Evolutionary conservation across 2,329 filamentous ascomycete genomes (phyloP), one percentile per base, ranked within the genome.

Genomic region (Phoma sp.): DNA sequence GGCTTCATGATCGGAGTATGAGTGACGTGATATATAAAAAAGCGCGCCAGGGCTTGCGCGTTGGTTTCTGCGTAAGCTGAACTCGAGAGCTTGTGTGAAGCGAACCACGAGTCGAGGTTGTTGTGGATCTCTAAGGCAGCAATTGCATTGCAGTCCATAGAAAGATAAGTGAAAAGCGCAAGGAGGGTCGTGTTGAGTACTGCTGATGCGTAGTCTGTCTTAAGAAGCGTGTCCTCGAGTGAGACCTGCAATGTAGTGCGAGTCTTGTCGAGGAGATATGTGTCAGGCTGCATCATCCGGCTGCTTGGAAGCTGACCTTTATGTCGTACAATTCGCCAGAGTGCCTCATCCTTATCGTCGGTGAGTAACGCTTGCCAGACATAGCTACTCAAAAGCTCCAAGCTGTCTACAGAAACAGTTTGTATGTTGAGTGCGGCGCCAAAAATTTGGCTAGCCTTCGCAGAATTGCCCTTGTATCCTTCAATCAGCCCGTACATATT

Each of bases 401-500:
- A 21, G 35, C 44, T 58, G 5, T 58, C 62, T 81, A 80, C 84
- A 85, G 2, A 91, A 72, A 1, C 63, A n/a, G 69, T 68, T 49
- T 76, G 80, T 80, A 87, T 84, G 2, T 78, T 78, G n/a, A 91
- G 78, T 1, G 91, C 88, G 1, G 88, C 88, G 1, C 80, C 72
- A 65, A 94, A 84, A 0, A 95, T 86, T 46, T 85, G 86, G 21
- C 81, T 77, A 4, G 89, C 87, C 41, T 85, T 78, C 0, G 84
- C 80, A 1, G 70, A 62, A 22, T 88, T 87, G 0, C 81, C 84
- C 27, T 82, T 82, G 1, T 79, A 78, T 61, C 77, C 81, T 73
- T 96, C 91, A 3, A 92, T 85, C 13, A 91, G 76, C 0, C 89
- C 91, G 68, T 94, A 96, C 0, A 87, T 85, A 62, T 92, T 89